Evolutionary conservation across 2,329 filamentous ascomycete genomes (phyloP).

Genomic region (Ceratocystis cubensis): DNA sequence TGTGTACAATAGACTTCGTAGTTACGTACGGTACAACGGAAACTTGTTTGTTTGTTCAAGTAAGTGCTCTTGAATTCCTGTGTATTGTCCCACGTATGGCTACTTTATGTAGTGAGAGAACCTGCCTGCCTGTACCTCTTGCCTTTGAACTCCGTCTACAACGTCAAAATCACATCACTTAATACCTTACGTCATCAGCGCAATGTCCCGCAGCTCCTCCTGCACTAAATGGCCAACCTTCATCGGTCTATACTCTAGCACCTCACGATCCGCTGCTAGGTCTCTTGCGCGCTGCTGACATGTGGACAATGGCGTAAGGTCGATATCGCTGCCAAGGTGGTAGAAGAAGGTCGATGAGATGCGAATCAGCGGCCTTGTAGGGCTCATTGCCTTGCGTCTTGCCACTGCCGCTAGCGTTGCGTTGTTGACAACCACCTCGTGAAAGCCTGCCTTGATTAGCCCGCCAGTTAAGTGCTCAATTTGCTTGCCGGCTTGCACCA

Average conservation of each 20-base stretch:
- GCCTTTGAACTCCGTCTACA: not conserved
- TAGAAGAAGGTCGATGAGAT: constrained; percentile 52
- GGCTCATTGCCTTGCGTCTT: constrained; percentile 31
- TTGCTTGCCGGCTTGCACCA: constrained; percentile 52
- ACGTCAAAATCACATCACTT: not conserved
- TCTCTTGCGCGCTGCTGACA: constrained; percentile 35
- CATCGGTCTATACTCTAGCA: constrained; percentile 35
- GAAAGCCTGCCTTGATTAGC: constrained; percentile 48
- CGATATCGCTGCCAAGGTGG: constrained; percentile 45
- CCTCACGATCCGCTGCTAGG: constrained; percentile 41
- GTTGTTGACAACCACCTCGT: constrained; percentile 48
- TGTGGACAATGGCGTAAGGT: constrained; percentile 39
- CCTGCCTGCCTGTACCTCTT: no score
- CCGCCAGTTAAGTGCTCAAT: constrained; percentile 49
- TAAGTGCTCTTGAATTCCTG: not conserved
- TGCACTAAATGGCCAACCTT: constrained; percentile 50
- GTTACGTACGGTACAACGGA: not conserved
- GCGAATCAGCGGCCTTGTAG: constrained; percentile 40
- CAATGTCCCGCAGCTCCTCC: constrained; percentile 28
- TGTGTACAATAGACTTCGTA: not conserved
- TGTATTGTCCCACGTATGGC: not conserved
- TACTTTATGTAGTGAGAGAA: not conserved
- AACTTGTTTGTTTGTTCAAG: no score
- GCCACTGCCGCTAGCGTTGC: constrained; percentile 38
- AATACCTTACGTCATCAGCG: constrained; percentile 32